These are phyloP conservation scores for Multifurca ochricompacta DNA, from an alignment of 768 basidiomycete species.

Conservation along the genomic window DNA sequence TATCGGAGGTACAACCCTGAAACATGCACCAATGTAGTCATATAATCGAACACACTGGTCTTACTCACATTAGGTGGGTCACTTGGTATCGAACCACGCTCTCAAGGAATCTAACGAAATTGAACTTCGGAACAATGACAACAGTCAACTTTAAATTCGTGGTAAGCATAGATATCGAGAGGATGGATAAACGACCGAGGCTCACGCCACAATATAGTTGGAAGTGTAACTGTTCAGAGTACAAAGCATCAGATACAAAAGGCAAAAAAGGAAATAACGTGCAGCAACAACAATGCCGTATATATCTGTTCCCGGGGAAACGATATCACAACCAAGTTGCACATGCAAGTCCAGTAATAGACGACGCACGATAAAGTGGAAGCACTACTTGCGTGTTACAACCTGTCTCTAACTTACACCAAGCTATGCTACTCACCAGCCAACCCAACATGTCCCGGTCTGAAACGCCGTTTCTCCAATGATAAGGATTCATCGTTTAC, in stretches of 20 bases:
- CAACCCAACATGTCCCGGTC: slow-evolving; percentile 48
- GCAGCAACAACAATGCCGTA: slow-evolving; percentile 27
- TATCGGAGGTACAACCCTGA: slow-evolving; percentile 25
- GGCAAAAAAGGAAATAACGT: background rate
- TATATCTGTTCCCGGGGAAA: slow-evolving; percentile 34
- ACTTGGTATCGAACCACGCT: slow-evolving; percentile 29
- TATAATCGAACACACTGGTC: background rate
- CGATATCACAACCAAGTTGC: background rate
- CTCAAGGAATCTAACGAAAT: slow-evolving; percentile 26
- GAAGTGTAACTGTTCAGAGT: slow-evolving; percentile 22
- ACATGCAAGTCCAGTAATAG: background rate
- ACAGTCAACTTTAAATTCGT: slow-evolving; percentile 21
- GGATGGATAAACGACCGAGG: background rate
- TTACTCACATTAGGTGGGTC: slow-evolving; percentile 21
- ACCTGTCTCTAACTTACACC: background rate
- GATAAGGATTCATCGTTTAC: slow-evolving; percentile 28
- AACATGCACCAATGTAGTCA: no score
- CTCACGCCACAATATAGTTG: slow-evolving; percentile 23
- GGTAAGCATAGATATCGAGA: background rate
- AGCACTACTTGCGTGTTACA: slow-evolving; percentile 21
- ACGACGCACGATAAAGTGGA: slow-evolving; percentile 25
- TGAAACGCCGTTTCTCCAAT: slow-evolving; percentile 34
- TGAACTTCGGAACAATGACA: slow-evolving; percentile 29
- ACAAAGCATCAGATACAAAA: background rate
- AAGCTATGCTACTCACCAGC: slow-evolving; percentile 36